These are phyloP conservation scores for Drechslerella coelobrocha DNA, from an alignment of 2,329 filamentous ascomycete species.

Conservation along the genomic window DNA sequence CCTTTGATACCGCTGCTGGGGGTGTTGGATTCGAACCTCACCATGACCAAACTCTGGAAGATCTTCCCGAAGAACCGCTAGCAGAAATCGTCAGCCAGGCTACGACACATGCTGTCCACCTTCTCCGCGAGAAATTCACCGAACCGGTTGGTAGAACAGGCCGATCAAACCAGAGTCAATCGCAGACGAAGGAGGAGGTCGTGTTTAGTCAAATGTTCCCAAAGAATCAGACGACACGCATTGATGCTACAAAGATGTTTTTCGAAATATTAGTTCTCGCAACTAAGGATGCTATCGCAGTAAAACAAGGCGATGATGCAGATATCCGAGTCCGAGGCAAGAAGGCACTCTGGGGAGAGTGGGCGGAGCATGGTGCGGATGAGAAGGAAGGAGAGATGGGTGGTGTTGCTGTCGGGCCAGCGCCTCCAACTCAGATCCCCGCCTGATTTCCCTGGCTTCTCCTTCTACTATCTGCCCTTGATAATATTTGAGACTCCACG, in stretches of 20 bases:
- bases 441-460: slow-evolving; percentile 14
- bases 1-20: slow-evolving; percentile 34
- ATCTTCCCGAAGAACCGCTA: slow-evolving; percentile 69
- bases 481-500: no score
- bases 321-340: slow-evolving; percentile 82
- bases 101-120: slow-evolving; percentile 93
- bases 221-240: slow-evolving; percentile 77
- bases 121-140: slow-evolving; percentile 87
- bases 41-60: slow-evolving; percentile 72
- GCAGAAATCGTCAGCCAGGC: slow-evolving; percentile 63
- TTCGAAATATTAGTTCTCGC: slow-evolving; percentile 95
- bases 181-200: slow-evolving; percentile 71
- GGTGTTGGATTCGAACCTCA: slow-evolving; percentile 77
- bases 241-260: slow-evolving; percentile 99
- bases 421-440: slow-evolving; percentile 51
- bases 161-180: slow-evolving; percentile 64
- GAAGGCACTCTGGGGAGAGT: slow-evolving; percentile 93
- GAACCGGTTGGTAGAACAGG: slow-evolving; percentile 63
- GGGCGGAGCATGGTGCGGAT: slow-evolving; percentile 75
- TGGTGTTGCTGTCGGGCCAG: slow-evolving; percentile 44
- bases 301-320: slow-evolving; percentile 81
- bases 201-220: slow-evolving; percentile 92
- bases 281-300: slow-evolving; percentile 97
- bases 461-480: neutral
- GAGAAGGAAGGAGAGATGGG: slow-evolving; percentile 52